Conservation (phyloP, 495 filamentous ascomycete genomes). For the Daldinia decipiens region DNA sequence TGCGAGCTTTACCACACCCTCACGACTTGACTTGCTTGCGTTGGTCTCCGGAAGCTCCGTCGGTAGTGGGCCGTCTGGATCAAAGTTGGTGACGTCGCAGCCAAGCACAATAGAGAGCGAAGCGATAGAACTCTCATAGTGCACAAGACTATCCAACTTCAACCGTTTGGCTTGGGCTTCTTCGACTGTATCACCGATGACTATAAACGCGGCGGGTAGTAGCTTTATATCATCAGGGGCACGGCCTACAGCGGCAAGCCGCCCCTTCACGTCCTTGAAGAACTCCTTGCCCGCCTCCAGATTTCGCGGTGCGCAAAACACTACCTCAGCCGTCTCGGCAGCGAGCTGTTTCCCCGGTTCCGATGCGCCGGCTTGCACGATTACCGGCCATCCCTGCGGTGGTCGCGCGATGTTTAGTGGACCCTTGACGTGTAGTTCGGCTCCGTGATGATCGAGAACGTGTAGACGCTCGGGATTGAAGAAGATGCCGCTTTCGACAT, state of each 20-base stretch:
- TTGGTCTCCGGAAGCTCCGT: constrained; percentile 62
- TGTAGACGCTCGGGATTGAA: constrained; percentile 62
- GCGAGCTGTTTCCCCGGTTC: constrained; percentile 65
- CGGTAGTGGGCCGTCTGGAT: constrained; percentile 62
- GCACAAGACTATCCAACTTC: constrained; percentile 61
- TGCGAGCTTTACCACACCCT: constrained; percentile 56
- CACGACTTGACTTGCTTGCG: constrained; percentile 62
- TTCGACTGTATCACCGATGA: constrained; percentile 56
- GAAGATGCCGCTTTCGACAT: constrained; percentile 59
- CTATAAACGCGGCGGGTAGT: constrained; percentile 62
- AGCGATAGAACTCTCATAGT: constrained; percentile 67
- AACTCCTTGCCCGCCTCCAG: constrained; percentile 60
- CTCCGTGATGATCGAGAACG: constrained; percentile 60
- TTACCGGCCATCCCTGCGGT: constrained; percentile 66
- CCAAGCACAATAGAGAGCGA: constrained; percentile 62
- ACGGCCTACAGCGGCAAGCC: constrained; percentile 57
- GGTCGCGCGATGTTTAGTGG: constrained; percentile 65
- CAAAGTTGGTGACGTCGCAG: constrained; percentile 57
- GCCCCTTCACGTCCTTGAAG: constrained; percentile 63
- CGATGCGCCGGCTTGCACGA: constrained; percentile 66
- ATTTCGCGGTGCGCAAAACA: constrained; percentile 55
- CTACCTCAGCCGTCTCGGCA: constrained; percentile 65
- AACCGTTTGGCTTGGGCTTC: constrained; percentile 62
- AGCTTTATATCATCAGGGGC: constrained; percentile 61
- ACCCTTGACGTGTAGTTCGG: constrained; percentile 57